Evolutionary conservation across 2,329 filamentous ascomycete species (phyloP).

Genomic region (Xylariaceae sp.): DNA sequence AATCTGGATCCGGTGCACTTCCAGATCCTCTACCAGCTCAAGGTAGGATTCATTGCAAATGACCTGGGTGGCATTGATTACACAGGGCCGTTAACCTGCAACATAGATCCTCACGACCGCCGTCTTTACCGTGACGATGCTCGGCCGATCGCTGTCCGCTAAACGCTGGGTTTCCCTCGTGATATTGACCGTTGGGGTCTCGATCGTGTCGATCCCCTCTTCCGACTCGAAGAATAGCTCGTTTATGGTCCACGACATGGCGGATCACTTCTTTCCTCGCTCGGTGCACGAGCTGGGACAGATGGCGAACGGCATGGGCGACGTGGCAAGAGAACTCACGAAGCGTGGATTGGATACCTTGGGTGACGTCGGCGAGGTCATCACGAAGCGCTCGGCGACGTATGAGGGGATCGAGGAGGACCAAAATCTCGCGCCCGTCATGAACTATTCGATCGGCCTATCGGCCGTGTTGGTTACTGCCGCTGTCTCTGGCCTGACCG

Average conservation of each 20-base stretch:
- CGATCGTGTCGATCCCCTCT: conserved; percentile 79
- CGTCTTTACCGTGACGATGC: conserved; percentile 78
- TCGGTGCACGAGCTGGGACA: conserved; percentile 78
- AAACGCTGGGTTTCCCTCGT: conserved; percentile 82
- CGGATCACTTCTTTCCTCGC: conserved; percentile 73
- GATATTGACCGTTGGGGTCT: conserved; percentile 79
- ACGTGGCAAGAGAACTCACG: conserved; percentile 54
- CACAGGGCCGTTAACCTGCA: conserved; percentile 8
- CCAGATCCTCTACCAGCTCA: conserved; percentile 90
- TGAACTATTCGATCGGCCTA: conserved; percentile 81
- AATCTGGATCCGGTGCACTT: conserved; percentile 93
- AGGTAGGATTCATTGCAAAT: conserved; percentile 50
- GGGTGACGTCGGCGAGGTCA: conserved; percentile 39
- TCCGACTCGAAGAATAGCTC: conserved; percentile 57
- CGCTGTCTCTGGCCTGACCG: conserved; percentile 78
- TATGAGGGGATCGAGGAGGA: conserved; percentile 84
- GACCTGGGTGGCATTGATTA: neutral
- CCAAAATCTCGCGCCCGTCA: conserved; percentile 53
- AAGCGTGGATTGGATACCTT: conserved; percentile 48
- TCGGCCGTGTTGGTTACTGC: conserved; percentile 78
- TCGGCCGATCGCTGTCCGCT: conserved; percentile 69
- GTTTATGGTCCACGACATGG: conserved; percentile 64
- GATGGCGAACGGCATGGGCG: conserved; percentile 54
- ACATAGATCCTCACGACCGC: conserved; percentile 79
- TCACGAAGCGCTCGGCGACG: conserved; percentile 77